These are phyloP conservation scores for Fonsecaea multimorphosa DNA, from an alignment of 2,329 filamentous ascomycete genomes.

Conservation along the genomic window DNA sequence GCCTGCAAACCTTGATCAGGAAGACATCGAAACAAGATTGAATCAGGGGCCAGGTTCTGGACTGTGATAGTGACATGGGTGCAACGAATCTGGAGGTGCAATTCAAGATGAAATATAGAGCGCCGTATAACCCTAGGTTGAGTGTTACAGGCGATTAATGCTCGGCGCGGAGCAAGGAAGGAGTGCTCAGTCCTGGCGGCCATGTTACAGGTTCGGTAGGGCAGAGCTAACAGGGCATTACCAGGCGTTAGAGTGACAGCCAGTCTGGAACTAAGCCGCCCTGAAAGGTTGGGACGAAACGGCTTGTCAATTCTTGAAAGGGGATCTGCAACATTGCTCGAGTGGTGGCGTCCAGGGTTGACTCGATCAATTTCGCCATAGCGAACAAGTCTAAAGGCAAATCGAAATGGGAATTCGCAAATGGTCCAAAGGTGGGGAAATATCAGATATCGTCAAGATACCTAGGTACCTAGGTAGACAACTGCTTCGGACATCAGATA, in stretches of 20 bases:
- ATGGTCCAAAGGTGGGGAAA: neutral
- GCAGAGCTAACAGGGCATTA: neutral
- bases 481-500: neutral
- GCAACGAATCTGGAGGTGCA: neutral
- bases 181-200: neutral
- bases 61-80: neutral
- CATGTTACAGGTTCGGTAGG: neutral
- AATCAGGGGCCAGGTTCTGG: constrained; percentile 13
- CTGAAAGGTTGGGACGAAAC: neutral
- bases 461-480: too few species aligned
- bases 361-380: neutral
- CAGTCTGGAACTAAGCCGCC: neutral
- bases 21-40: constrained; percentile 6
- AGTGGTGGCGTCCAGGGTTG: neutral
- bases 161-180: neutral
- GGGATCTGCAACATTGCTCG: constrained; percentile 18
- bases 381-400: neutral
- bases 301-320: constrained; percentile 5
- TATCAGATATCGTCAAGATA: neutral
- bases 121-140: neutral
- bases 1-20: neutral
- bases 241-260: neutral
- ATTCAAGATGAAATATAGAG: neutral
- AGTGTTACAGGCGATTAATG: neutral
- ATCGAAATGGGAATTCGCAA: neutral